A percentile compares a stretch with the other conserved stretches of the same genome.
phyloP scores from a whole-genome alignment of 2,329 filamentous ascomycete species.

The Sporothrix globosa region DNA sequence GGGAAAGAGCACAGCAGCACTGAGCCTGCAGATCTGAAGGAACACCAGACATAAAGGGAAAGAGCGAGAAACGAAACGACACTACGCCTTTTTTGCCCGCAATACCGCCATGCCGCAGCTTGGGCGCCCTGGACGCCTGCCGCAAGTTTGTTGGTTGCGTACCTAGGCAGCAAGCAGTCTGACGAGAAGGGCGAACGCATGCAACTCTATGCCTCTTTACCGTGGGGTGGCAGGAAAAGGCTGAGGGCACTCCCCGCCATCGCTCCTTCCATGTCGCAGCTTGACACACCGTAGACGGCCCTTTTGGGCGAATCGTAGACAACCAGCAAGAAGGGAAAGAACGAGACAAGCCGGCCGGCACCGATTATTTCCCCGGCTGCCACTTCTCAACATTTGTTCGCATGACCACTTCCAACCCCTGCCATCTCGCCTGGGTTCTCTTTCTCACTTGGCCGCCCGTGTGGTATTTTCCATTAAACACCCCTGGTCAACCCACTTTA shows the following conservation, averaged over 20 bases:
- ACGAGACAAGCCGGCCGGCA: constrained; percentile 5
- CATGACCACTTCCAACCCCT: constrained; percentile 10
- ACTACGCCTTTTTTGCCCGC: background rate
- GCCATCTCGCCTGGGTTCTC: background rate
- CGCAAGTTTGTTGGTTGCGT: background rate
- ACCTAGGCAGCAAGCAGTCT: constrained; percentile 14
- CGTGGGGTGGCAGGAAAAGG: constrained; percentile 15
- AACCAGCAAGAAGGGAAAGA: background rate
- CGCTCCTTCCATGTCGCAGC: constrained; percentile 15
- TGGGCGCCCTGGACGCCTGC: background rate
- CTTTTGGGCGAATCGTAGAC: constrained; percentile 6
- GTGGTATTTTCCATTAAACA: constrained; percentile 24
- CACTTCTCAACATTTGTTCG: background rate
- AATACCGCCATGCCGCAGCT: background rate
- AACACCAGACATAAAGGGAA: background rate
- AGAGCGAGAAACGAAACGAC: constrained; percentile 19
- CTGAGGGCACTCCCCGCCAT: background rate
- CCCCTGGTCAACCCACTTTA: constrained; percentile 19
- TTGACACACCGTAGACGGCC: constrained; percentile 18
- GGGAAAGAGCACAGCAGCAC: constrained; percentile 2
- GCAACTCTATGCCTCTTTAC: background rate
- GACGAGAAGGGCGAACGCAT: background rate
- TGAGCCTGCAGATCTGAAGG: background rate
- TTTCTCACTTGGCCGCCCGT: background rate
- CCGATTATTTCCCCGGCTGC: background rate